These are phyloP conservation scores for Lippia alba DNA, from an alignment of 305 asterid species.

Conservation along the genomic window DNA sequence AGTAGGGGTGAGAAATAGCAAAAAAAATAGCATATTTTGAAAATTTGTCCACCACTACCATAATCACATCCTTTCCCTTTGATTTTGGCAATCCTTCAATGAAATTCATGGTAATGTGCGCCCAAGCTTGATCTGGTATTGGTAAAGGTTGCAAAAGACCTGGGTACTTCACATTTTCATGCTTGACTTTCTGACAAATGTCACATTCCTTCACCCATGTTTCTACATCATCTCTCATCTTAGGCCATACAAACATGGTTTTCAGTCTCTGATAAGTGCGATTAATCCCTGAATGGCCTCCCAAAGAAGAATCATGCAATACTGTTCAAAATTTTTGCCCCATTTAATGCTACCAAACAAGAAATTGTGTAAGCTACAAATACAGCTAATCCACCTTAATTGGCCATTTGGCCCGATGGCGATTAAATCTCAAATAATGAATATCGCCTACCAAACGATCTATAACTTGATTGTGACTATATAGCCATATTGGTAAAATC, in stretches of 20 bases:
- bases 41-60: conserved; percentile 1
- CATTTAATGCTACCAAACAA: too few species aligned
- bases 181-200: not conserved
- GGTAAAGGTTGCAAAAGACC: not conserved
- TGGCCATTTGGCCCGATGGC: too few species aligned
- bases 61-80: not conserved
- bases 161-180: not conserved
- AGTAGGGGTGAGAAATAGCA: not conserved
- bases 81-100: not conserved
- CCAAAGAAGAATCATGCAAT: not conserved
- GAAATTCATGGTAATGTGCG: not conserved
- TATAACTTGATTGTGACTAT: too few species aligned
- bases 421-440: too few species aligned
- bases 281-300: not conserved
- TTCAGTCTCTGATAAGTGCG: not conserved
- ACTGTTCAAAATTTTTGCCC: too few species aligned
- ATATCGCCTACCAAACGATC: too few species aligned
- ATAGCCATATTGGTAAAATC: too few species aligned
- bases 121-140: not conserved
- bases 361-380: too few species aligned
- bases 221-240: not conserved
- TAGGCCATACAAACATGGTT: not conserved
- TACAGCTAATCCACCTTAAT: too few species aligned
- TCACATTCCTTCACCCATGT: not conserved
- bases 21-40: not conserved